Evolutionary conservation across 2,329 filamentous ascomycete species (phyloP), one percentile per base, ranked within the genome.

Genomic region (Thelonectria discophora): DNA sequence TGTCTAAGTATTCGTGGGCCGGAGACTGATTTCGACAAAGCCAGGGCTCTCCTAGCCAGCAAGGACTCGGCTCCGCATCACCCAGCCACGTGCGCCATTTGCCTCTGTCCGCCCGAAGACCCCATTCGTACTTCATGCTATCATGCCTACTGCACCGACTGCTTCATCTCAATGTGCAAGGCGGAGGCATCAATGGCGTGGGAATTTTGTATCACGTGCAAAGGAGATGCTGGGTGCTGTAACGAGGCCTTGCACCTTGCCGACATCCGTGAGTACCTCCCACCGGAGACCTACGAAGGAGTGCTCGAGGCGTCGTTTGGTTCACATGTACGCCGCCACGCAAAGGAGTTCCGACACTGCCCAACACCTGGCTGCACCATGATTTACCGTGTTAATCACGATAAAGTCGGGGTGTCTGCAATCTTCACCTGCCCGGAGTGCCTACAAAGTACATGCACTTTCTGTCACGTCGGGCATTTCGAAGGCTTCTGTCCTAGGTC

Each of bases 361-460:
- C 50, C 57, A 1, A 59, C 57, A 8, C 57, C 57, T 4, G 57
- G 55, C 4, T 59, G 57, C 18, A 48, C 17, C 13, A 34, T 49
- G 27, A 30, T 59, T 4, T 59, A 59, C 18, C 43, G 57, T n/a
- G 24, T 55, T 5, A 21, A 8, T 5, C 13, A 27, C n/a, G 8
- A 34, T 7, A 34, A 11, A 8, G 8, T 48, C 3, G 21, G 11
- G 5, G 10, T 12, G 5, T 11, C 24, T 21, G 10, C 1, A 11
- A 54, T 37, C 2, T 46, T 27, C 39, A 46, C 51, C 6, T 54
- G 51, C 27, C 10, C 20, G 8, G 42, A 45, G 3, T 53, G 50
- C n/a, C 20, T 43, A 5, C 20, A 5, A 21, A 30, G 20, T 2
- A 43, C 39, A 2, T 53, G 50, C 24, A 43, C 37, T 11, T 15